Base-by-base conservation (phyloP, 2,329 filamentous ascomycete species). In the Exophiala dermatitidis region DNA sequence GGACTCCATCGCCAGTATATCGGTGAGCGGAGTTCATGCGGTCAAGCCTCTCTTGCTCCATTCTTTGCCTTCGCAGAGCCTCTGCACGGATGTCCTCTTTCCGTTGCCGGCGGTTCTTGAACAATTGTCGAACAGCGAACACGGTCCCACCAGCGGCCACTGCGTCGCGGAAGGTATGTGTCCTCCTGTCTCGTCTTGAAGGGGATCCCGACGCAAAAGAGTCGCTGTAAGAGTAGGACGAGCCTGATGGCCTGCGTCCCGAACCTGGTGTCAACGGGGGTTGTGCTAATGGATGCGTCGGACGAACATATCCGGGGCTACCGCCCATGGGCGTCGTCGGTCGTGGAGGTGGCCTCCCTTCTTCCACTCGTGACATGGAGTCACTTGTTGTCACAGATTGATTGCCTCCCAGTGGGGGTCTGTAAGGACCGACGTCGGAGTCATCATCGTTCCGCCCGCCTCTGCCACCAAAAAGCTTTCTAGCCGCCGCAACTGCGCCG, bases 91-190 rank as follows among this genome's bases (percentile, higher is more conserved):
- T 77, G 60, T 80, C 71, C 66, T 84, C 76, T 65, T 78, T 71
- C 66, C 75, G 67, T 60, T 80, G 74, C 65, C 75, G 66, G 61
- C 81, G 70, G 67, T 82, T 76, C 60, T 78, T 80, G 67, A 86
- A 76, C 66, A 81, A 80, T 70, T 79, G 84, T 41, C 70, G 69
- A 32, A 76, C 49, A 3, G 72, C 71, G 4, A 80, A 79, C 45
- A 90, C 71, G 73, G 84, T 86, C 5, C 85, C 86, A 33, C 85
- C 72, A 1, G 85, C 85, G 29, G 88, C 69, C 1, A 83, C 75
- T 5, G 79, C 82, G 46, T 84, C 81, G 26, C 75, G 77, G n/a
- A 76, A 68, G 0, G 75, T 75, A 57, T 78, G 76, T 8, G 72
- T 68, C 50, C 71, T 50, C 62, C 64, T 66, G 49, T 72, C 69